A percentile compares a stretch with the other conserved stretches of the same genome.
phyloP scores from a whole-genome alignment of 164 flowering plant species.

The Vitis rotundifolia region DNA sequence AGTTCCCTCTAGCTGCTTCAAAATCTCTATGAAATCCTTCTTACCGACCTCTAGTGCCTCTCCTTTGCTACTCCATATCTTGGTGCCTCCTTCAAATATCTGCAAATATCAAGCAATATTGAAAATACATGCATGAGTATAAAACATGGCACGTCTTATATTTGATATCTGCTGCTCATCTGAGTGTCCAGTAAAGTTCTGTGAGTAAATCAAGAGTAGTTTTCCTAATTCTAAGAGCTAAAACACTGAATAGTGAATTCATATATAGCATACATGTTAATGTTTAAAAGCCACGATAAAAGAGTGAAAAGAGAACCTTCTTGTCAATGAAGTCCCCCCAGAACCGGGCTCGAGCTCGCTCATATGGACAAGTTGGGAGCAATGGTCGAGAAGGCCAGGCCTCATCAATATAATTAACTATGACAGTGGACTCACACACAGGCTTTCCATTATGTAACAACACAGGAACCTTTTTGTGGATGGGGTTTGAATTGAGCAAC shows the following conservation, averaged over 20 bases:
- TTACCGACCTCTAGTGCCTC: constrained; percentile 39
- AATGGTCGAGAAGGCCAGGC: constrained; percentile 49
- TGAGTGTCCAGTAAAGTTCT: too few relatives aligned
- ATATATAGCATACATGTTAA: too few relatives aligned
- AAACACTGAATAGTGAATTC: too few relatives aligned
- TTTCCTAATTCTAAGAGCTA: too few relatives aligned
- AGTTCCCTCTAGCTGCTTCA: constrained; percentile 54
- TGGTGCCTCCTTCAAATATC: constrained; percentile 39
- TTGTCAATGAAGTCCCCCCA: constrained; percentile 62
- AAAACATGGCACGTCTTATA: too few relatives aligned
- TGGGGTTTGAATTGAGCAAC: constrained; percentile 50
- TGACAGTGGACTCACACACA: constrained; percentile 40
- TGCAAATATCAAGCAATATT: constrained; percentile 7
- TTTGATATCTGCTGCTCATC: too few relatives aligned
- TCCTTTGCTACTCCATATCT: constrained; percentile 49
- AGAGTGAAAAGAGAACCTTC: constrained; percentile 27
- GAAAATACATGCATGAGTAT: too few relatives aligned
- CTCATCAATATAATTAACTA: constrained; percentile 52
- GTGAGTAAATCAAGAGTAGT: too few relatives aligned
- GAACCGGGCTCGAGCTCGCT: constrained; percentile 40
- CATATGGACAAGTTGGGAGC: constrained; percentile 46
- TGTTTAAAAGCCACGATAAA: not conserved
- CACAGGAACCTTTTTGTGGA: constrained; percentile 54
- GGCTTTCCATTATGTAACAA: constrained; percentile 48
- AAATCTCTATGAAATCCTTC: constrained; percentile 41